Evolutionary conservation across 2,329 filamentous ascomycete genomes (phyloP).

Genomic region (Ophiostoma tasmaniense): DNA sequence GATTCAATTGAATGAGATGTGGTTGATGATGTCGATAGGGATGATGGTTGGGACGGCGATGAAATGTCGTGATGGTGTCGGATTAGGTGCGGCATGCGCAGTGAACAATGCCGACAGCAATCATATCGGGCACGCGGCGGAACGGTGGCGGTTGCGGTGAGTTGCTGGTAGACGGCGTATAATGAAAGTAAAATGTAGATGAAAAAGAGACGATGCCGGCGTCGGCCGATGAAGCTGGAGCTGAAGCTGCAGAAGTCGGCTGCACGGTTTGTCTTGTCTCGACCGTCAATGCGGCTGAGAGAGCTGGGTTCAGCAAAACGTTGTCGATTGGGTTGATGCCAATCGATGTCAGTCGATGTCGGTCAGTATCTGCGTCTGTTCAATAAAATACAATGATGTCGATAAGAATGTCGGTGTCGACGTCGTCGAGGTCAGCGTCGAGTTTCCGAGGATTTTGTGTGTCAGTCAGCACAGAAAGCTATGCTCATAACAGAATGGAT

Average conservation of each 20-base stretch:
- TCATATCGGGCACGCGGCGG: background rate
- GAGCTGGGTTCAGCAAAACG: background rate
- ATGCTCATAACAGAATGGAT: background rate
- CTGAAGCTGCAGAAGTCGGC: background rate
- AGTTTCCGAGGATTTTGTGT: background rate
- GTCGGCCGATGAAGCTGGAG: background rate
- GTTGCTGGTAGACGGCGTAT: background rate
- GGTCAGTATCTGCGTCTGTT: background rate
- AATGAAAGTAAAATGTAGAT: background rate
- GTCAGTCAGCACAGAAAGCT: background rate
- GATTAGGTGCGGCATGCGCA: background rate
- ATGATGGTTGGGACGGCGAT: background rate
- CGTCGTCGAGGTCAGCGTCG: background rate
- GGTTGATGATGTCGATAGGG: background rate
- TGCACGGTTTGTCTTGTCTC: background rate
- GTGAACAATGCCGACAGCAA: background rate
- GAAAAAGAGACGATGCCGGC: background rate
- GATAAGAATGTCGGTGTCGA: background rate
- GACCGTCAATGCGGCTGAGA: background rate
- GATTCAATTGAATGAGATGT: background rate
- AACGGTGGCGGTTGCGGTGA: background rate
- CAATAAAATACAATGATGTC: no score
- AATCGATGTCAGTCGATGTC: background rate
- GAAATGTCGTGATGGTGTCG: background rate
- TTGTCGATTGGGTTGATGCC: background rate